These are phyloP conservation scores for Scytalidium lignicola DNA, from an alignment of 2,329 filamentous ascomycete species.

Conservation along the genomic window DNA sequence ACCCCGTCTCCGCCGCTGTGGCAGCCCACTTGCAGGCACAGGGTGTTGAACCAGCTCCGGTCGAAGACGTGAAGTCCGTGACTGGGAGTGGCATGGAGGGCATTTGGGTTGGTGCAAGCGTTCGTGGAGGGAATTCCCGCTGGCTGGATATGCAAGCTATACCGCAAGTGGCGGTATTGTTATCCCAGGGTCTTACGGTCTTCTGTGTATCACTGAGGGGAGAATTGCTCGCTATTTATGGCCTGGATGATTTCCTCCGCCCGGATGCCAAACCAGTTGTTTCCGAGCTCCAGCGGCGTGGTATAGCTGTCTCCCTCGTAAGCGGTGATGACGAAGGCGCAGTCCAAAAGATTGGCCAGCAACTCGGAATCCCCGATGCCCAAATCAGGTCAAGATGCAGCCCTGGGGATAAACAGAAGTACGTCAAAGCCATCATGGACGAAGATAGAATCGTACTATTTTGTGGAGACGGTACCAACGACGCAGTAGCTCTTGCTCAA, in stretches of 20 bases:
- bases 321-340: constrained; percentile 46
- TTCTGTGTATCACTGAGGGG: constrained; percentile 40
- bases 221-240: constrained; percentile 33
- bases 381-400: constrained; percentile 28
- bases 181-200: constrained; percentile 30
- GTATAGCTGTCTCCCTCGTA: constrained; percentile 41
- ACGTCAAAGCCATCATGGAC: constrained; percentile 11
- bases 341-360: constrained; percentile 34
- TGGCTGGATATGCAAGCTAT: constrained; percentile 37
- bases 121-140: constrained; percentile 43
- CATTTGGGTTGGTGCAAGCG: constrained; percentile 10
- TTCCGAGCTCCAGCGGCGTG: constrained; percentile 28
- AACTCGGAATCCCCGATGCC: constrained; percentile 31
- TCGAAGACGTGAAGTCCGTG: constrained; percentile 13
- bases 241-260: constrained; percentile 39
- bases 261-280: constrained; percentile 34
- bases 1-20: neutral
- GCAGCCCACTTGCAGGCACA: neutral
- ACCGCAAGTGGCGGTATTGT: neutral
- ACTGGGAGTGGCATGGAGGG: constrained; percentile 42
- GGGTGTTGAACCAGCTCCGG: neutral
- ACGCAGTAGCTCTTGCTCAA: constrained; percentile 66
- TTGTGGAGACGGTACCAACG: constrained; percentile 74
- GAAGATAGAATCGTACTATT: constrained; percentile 50
- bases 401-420: constrained; percentile 28